Evolutionary conservation across 768 basidiomycete species (phyloP).

Genomic region (Thelephora aurantiotincta): DNA sequence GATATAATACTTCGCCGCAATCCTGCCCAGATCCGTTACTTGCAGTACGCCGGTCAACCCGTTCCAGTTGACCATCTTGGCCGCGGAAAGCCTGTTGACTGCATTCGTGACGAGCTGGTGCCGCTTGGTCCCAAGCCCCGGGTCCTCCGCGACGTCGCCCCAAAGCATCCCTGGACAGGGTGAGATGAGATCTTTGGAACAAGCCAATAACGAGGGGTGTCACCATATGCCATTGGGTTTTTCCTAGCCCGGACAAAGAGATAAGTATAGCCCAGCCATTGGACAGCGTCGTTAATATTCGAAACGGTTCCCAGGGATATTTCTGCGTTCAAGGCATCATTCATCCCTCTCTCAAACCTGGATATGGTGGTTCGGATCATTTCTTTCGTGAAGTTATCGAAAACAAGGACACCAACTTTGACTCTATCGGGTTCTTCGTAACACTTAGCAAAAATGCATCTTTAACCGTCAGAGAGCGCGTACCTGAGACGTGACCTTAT

Average conservation of each 20-base stretch:
- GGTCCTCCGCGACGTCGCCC: slow-evolving; percentile 56
- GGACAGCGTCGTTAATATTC: slow-evolving; percentile 71
- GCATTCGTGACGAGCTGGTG: slow-evolving; percentile 51
- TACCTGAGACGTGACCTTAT: slow-evolving; percentile 79
- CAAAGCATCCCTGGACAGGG: slow-evolving; percentile 49
- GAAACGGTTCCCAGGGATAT: slow-evolving; percentile 90
- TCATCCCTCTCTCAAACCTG: slow-evolving; percentile 70
- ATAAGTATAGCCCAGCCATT: slow-evolving; percentile 96
- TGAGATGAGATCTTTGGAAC: neutral
- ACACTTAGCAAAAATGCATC: slow-evolving; percentile 1
- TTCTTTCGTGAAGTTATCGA: neutral
- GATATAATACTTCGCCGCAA: slow-evolving; percentile 95
- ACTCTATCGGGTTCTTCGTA: slow-evolving; percentile 83
- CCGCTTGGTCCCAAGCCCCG: slow-evolving; percentile 55
- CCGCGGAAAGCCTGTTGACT: slow-evolving; percentile 48
- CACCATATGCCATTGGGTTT: slow-evolving; percentile 76
- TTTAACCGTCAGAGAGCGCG: slow-evolving; percentile 7
- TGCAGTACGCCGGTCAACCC: slow-evolving; percentile 38
- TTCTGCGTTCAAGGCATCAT: slow-evolving; percentile 90
- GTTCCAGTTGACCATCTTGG: slow-evolving; percentile 77
- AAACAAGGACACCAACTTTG: slow-evolving; percentile 42
- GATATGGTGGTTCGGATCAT: neutral
- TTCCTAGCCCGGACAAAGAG: slow-evolving; percentile 89
- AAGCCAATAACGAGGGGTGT: neutral
- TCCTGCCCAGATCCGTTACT: slow-evolving; percentile 86